phyloP scores from a whole-genome alignment of 805 yeast genomes.

The Pichia heedii region DNA sequence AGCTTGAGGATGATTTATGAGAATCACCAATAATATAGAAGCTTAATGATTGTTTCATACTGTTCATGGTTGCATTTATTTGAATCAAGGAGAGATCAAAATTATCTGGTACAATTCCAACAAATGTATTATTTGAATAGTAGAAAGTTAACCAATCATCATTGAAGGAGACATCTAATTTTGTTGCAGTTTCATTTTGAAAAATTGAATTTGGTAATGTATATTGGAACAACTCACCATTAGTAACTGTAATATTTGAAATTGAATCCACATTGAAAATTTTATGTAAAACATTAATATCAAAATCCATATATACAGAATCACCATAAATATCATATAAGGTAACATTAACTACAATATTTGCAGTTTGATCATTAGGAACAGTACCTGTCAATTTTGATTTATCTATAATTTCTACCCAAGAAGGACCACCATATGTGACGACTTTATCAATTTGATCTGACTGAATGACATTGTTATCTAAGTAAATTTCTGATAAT shows the following conservation, averaged over 20 bases:
- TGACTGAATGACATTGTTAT: conserved; percentile 39
- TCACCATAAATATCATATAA: conserved; percentile 55
- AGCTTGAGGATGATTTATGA: conserved; percentile 15
- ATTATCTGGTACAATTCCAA: conserved; percentile 54
- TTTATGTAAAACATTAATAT: conserved; percentile 41
- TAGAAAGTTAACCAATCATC: conserved; percentile 62
- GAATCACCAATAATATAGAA: conserved; percentile 50
- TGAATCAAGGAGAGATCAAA: conserved; percentile 34
- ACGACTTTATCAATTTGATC: conserved; percentile 47
- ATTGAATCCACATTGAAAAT: conserved; percentile 48
- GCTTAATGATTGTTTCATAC: conserved; percentile 30
- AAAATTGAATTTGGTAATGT: conserved; percentile 46
- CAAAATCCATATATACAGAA: conserved; percentile 47
- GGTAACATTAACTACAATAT: conserved; percentile 40
- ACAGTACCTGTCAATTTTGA: conserved; percentile 46
- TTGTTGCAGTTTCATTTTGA: conserved; percentile 43
- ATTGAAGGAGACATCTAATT: conserved; percentile 36
- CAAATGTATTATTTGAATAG: conserved; percentile 50
- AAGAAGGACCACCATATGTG: conserved; percentile 48
- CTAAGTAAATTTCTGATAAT: conserved; percentile 51
- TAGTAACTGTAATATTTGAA: conserved; percentile 59
- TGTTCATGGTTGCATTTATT: conserved; percentile 32
- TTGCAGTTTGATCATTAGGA: conserved; percentile 38
- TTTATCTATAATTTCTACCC: conserved; percentile 38
- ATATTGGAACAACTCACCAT: conserved; percentile 51